Percentiles rank a stretch among this genome's conserved stretches.
Conservation (phyloP, 202 grass and related monocot genomes). For the Dendrocalamus latiflorus region DNA sequence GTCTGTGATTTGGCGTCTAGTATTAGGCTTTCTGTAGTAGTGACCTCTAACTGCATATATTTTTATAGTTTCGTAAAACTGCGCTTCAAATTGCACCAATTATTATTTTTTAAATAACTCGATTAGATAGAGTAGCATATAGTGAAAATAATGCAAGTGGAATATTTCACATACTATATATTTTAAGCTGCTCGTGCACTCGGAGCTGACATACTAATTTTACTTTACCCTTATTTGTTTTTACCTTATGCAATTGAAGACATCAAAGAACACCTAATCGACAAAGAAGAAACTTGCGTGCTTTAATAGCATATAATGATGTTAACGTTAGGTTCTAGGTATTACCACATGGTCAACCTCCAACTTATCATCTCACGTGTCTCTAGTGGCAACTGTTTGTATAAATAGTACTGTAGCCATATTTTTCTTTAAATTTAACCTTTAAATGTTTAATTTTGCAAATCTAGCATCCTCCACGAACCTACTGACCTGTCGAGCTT, state of each 20-base stretch:
- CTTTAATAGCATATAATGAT: neutral
- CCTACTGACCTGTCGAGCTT: too few relatives aligned
- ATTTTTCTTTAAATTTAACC: too few relatives aligned
- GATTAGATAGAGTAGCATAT: neutral
- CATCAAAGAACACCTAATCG: neutral
- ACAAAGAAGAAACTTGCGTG: neutral
- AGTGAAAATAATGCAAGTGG: neutral
- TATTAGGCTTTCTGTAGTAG: too few relatives aligned
- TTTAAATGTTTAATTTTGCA: too few relatives aligned
- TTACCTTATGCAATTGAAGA: neutral
- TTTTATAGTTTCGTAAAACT: too few relatives aligned
- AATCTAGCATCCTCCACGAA: too few relatives aligned
- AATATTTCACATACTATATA: neutral
- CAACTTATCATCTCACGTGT: neutral
- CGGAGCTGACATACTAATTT: neutral
- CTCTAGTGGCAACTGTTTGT: too few relatives aligned
- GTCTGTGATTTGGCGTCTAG: too few relatives aligned
- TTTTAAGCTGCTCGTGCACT: neutral
- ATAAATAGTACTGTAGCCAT: too few relatives aligned
- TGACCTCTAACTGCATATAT: too few relatives aligned
- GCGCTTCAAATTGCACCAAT: too few relatives aligned
- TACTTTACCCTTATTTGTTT: neutral
- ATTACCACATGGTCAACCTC: neutral
- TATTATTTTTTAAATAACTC: too few relatives aligned
- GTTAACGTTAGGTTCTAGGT: neutral